A percentile compares a stretch with the other conserved stretches of the same genome.
Conservation (phyloP, 116 monocot species). For the Iris pallida region DNA sequence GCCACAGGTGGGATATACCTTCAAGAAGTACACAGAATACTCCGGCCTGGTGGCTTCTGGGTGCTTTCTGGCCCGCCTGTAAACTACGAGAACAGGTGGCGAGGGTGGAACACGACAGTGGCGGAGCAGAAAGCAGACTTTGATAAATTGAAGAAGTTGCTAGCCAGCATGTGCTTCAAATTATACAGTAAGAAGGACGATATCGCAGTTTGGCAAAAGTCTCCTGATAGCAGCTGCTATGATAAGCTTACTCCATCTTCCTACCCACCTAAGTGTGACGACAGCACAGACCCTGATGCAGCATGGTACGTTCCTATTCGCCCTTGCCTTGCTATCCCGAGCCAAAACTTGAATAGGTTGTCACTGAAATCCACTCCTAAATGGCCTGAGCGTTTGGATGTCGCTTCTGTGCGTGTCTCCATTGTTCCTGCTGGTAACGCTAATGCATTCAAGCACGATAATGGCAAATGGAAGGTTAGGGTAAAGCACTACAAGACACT, state of each 20-base stretch:
- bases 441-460: slow-evolving; percentile 64
- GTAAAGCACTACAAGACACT: slow-evolving; percentile 60
- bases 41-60: slow-evolving; percentile 80
- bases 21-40: slow-evolving; percentile 69
- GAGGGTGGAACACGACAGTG: slow-evolving; percentile 80
- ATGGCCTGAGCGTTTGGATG: slow-evolving; percentile 56
- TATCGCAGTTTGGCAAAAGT: slow-evolving; percentile 81
- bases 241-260: slow-evolving; percentile 34
- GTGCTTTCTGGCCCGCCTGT: slow-evolving; percentile 75
- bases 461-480: slow-evolving; percentile 61
- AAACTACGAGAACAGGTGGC: slow-evolving; percentile 80
- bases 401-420: slow-evolving; percentile 44
- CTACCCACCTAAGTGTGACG: slow-evolving; percentile 68
- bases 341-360: slow-evolving; percentile 38
- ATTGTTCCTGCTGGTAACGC: slow-evolving; percentile 54
- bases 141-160: slow-evolving; percentile 54
- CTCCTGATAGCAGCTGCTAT: slow-evolving; percentile 58
- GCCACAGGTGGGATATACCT: slow-evolving; percentile 72
- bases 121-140: slow-evolving; percentile 65
- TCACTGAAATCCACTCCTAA: slow-evolving; percentile 51
- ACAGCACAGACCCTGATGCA: slow-evolving; percentile 63
- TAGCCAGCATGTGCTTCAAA: slow-evolving; percentile 82
- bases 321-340: slow-evolving; percentile 52
- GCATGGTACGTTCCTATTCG: slow-evolving; percentile 74
- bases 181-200: slow-evolving; percentile 73